Evolutionary conservation across 441 rosid genomes (phyloP), one percentile per base, ranked within the genome.

Genomic region (Populus hybrid): DNA sequence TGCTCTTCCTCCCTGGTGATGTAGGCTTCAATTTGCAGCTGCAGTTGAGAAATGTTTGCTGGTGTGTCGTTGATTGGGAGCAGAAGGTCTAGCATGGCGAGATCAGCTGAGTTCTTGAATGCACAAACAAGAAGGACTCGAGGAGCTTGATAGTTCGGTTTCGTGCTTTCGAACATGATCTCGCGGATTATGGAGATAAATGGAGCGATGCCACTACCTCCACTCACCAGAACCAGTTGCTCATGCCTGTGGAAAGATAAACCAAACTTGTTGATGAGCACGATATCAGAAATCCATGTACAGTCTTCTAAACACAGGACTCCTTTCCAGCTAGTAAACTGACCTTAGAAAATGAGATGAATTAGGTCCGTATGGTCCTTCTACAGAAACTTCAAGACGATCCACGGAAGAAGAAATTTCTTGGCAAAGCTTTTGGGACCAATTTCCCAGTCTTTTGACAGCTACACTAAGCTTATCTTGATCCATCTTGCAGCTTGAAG

Each of bases 181-280:
- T 93, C 92, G 54, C 97, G 89, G 73, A 93, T 87, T 73, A 95
- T 70, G 68, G 97, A 95, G 75, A 93, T 85, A 76, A 93, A 93
- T 1, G 98, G 97, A 54, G 95, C 87, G 18, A 95, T 89, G 18
- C 97, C 98, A 78, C 97, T 95, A 66, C 97, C 97, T 70, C 98
- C 98, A 42, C 97, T 85, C 76, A 95, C 91, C 95, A 95, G 82
- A 77, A 93, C 94, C 35, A 95, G 81, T 69, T 81, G 81, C 36
- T 89, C 94, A 67, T 93, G 92, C 89, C 97, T 83, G 78, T 10
- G 23, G 20, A 1, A 74, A 68, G 11, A 26, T 1, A 26, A 28
- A 67, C 24, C 10, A 10, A 67, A 28, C n/a, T 24, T 59, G 4
- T 38, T 9, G 40, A 74, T 32, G 24, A 69, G 21, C n/a, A 46